A percentile compares a stretch with the other conserved stretches of the same genome.
Conservation (phyloP, 768 basidiomycete genomes). For the Hericium rajendrae region DNA sequence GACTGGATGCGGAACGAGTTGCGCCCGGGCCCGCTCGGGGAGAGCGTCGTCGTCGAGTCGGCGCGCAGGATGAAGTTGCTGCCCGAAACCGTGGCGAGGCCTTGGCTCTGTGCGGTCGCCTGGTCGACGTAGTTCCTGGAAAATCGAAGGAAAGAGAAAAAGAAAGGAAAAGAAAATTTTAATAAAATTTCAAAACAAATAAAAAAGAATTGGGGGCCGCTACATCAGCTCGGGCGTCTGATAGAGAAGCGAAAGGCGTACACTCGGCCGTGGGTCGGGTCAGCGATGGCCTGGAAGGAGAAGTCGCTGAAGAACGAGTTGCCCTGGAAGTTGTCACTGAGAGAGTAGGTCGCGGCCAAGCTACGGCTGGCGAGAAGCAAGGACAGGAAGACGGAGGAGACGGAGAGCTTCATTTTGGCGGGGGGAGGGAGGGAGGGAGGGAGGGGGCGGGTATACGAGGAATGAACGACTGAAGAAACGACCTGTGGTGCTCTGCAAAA, state of each 20-base stretch:
- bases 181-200: not conserved
- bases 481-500: not conserved
- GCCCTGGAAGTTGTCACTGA: constrained; percentile 6
- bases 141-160: not conserved
- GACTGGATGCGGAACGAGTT: constrained; percentile 10
- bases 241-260: not conserved
- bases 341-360: not conserved
- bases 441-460: not conserved
- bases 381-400: not conserved
- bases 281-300: constrained; percentile 6
- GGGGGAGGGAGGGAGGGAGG: not conserved
- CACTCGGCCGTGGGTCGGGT: constrained; percentile 12
- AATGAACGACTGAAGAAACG: not conserved
- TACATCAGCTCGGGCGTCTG: too few species aligned
- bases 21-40: constrained; percentile 5
- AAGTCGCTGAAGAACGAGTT: constrained; percentile 4
- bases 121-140: constrained; percentile 5
- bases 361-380: not conserved
- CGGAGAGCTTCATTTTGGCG: not conserved
- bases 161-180: not conserved
- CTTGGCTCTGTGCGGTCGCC: not conserved
- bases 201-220: not conserved
- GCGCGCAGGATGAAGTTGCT: constrained; percentile 4
- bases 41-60: constrained; percentile 3
- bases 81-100: constrained; percentile 4